phyloP scores from a whole-genome alignment of 2,329 filamentous ascomycete genomes.

The Orbilia quercus region DNA sequence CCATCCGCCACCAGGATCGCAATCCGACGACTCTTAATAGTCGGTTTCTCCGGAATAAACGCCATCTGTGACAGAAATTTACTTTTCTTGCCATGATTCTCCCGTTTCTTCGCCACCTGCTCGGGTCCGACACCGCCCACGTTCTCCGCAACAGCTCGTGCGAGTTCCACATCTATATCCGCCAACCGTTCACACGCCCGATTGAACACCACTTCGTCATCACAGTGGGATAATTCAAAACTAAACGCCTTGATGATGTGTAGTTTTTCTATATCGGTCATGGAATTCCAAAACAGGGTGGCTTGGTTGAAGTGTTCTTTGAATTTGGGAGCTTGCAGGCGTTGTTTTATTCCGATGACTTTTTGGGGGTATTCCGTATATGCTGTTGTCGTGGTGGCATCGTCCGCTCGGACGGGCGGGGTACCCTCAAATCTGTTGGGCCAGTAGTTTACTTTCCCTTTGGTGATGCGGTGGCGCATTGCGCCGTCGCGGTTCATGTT shows the following conservation, averaged over 20 bases:
- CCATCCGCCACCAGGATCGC: slow-evolving; percentile 82
- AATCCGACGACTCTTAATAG: slow-evolving; percentile 76
- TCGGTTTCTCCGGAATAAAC: slow-evolving; percentile 71
- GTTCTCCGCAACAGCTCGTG: slow-evolving; percentile 75
- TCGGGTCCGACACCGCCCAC: slow-evolving; percentile 73
- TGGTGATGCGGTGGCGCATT: slow-evolving; percentile 77
- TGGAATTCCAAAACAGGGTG: slow-evolving; percentile 83
- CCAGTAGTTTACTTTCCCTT: slow-evolving; percentile 81
- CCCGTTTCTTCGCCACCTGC: slow-evolving; percentile 63
- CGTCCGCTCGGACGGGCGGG: slow-evolving; percentile 70
- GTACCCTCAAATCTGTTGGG: slow-evolving; percentile 75
- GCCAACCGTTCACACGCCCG: slow-evolving; percentile 73
- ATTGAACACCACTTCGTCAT: slow-evolving; percentile 80
- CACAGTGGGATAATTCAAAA: slow-evolving; percentile 84
- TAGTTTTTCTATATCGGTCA: slow-evolving; percentile 73
- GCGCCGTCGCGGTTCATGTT: slow-evolving; percentile 81
- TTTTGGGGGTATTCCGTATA: slow-evolving; percentile 76
- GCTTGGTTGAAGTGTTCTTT: slow-evolving; percentile 81
- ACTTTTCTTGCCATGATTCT: slow-evolving; percentile 76
- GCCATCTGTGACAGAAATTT: slow-evolving; percentile 77
- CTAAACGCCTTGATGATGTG: slow-evolving; percentile 72
- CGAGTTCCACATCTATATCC: slow-evolving; percentile 78
- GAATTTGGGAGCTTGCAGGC: slow-evolving; percentile 78
- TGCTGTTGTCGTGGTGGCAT: slow-evolving; percentile 68
- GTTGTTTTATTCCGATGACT: slow-evolving; percentile 76